phyloP scores from a whole-genome alignment of 192 early-diverging fungal species.

The Backusella macrospora region DNA sequence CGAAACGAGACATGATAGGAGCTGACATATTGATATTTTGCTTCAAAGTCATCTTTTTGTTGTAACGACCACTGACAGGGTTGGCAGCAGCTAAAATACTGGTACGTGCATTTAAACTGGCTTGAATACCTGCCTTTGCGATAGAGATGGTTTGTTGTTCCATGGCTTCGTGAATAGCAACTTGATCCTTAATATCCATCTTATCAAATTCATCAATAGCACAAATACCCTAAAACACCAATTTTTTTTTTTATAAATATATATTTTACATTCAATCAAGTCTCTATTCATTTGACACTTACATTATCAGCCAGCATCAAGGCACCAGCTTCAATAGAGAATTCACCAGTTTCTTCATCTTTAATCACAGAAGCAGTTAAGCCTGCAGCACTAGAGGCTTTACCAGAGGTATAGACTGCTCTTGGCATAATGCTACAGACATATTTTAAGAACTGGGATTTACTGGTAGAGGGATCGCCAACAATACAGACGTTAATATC shows the following conservation, averaged over 20 bases:
- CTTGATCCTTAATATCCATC: conserved; percentile 95
- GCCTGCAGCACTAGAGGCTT: conserved; percentile 94
- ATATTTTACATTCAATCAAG: background rate
- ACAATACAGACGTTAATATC: conserved; percentile 98
- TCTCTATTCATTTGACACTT: conserved; percentile 3
- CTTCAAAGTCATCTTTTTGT: conserved; percentile 90
- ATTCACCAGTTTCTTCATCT: conserved; percentile 97
- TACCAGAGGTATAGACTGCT: conserved; percentile 95
- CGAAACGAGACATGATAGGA: conserved; percentile 99
- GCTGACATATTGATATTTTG: conserved; percentile 97
- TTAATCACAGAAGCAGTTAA: conserved; percentile 93
- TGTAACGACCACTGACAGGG: conserved; percentile 93
- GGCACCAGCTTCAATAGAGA: conserved; percentile 96
- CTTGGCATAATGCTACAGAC: conserved; percentile 89
- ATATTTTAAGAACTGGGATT: conserved; percentile 94
- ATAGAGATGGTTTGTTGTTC: conserved; percentile 98
- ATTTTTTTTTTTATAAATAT: background rate
- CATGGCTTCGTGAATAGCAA: conserved; percentile 99
- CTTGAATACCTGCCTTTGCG: conserved; percentile 96
- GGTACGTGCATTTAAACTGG: conserved; percentile 91
- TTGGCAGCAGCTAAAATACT: conserved; percentile 97
- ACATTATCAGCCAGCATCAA: conserved; percentile 97
- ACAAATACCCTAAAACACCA: conserved; percentile 77
- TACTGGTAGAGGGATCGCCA: conserved; percentile 94
- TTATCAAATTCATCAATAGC: conserved; percentile 99